These are phyloP conservation scores for Aureobasidium lini DNA, from an alignment of 2,329 filamentous ascomycete genomes.

Conservation along the genomic window DNA sequence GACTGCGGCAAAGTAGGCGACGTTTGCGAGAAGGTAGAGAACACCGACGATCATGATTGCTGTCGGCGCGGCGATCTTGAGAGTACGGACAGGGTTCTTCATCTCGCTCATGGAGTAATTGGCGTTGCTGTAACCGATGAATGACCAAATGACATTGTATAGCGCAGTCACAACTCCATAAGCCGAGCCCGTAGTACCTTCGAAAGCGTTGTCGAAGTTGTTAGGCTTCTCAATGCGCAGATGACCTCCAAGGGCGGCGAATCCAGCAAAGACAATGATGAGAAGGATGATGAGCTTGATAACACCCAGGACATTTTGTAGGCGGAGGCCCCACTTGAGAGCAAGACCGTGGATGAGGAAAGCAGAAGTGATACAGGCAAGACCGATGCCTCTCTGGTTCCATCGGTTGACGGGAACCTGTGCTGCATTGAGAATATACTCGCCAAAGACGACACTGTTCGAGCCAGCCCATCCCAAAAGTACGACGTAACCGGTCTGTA, in stretches of 20 bases:
- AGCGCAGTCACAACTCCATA: slow-evolving; percentile 63
- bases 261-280: slow-evolving; percentile 58
- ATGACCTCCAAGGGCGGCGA: slow-evolving; percentile 42
- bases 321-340: slow-evolving; percentile 58
- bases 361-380: slow-evolving; percentile 58
- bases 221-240: slow-evolving; percentile 54
- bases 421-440: slow-evolving; percentile 62
- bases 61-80: slow-evolving; percentile 52
- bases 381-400: slow-evolving; percentile 59
- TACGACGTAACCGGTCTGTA: slow-evolving; percentile 46
- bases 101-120: slow-evolving; percentile 61
- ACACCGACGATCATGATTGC: slow-evolving; percentile 52
- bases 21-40: slow-evolving; percentile 39
- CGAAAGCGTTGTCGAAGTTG: slow-evolving; percentile 58
- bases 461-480: slow-evolving; percentile 58
- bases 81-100: slow-evolving; percentile 42
- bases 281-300: slow-evolving; percentile 61
- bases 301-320: slow-evolving; percentile 58
- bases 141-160: slow-evolving; percentile 66
- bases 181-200: slow-evolving; percentile 57
- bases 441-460: slow-evolving; percentile 63
- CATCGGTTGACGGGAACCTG: slow-evolving; percentile 55
- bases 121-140: slow-evolving; percentile 59
- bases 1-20: slow-evolving; percentile 58
- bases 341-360: slow-evolving; percentile 59